Evolutionary conservation across 257 asterid species (phyloP).

Genomic region (Rehmannia glutinosa): DNA sequence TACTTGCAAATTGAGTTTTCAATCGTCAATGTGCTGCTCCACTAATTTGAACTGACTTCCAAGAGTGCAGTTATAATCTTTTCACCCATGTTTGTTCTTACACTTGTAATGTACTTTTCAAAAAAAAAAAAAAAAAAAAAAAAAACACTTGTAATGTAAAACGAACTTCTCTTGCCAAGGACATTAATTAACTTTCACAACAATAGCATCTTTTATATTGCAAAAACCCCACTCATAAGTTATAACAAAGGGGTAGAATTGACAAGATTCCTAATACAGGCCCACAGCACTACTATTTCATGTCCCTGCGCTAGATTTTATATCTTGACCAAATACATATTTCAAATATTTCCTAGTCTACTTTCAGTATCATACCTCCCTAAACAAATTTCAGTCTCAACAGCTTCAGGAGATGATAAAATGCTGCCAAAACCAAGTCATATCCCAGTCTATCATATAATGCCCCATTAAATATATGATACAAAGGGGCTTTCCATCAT

Average conservation of each 20-base stretch:
- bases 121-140: too few species aligned
- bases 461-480: slow-evolving; percentile 39
- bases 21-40: too few species aligned
- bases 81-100: too few species aligned
- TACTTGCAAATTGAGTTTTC: too few species aligned
- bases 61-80: too few species aligned
- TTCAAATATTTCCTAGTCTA: slow-evolving; percentile 23
- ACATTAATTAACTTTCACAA: background rate
- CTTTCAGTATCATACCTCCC: slow-evolving; percentile 11
- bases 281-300: slow-evolving; percentile 15
- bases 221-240: slow-evolving; percentile 32
- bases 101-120: too few species aligned
- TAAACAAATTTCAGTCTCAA: slow-evolving; percentile 23
- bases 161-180: too few species aligned
- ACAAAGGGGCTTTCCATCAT: slow-evolving; percentile 38
- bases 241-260: slow-evolving; percentile 21
- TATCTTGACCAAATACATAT: slow-evolving; percentile 29
- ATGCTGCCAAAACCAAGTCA: slow-evolving; percentile 22
- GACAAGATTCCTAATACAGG: slow-evolving; percentile 24
- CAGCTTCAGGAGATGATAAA: slow-evolving; percentile 21
- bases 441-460: slow-evolving; percentile 10
- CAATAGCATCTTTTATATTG: slow-evolving; percentile 21
- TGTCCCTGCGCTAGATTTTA: slow-evolving; percentile 29
- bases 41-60: too few species aligned
- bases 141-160: too few species aligned